Evolutionary conservation across 2,329 filamentous ascomycete genomes (phyloP).

Genomic region (Microdochium nivale): DNA sequence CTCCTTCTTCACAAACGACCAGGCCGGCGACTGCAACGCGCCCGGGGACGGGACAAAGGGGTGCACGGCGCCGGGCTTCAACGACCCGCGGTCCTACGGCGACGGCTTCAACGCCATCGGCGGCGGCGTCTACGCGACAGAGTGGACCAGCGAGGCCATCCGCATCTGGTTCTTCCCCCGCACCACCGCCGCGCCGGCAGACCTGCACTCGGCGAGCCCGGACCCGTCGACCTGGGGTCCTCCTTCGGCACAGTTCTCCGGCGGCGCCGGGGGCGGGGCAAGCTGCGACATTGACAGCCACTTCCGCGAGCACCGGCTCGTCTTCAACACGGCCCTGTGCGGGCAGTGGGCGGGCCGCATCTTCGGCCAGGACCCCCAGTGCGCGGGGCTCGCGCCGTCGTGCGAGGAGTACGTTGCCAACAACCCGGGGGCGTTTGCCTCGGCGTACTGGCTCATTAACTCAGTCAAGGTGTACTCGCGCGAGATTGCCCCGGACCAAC

Average conservation of each 20-base stretch:
- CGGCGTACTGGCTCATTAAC: conserved; percentile 73
- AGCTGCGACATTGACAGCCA: conserved; percentile 60
- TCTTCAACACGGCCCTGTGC: conserved; percentile 80
- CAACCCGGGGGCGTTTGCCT: conserved; percentile 60
- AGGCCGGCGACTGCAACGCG: conserved; percentile 46
- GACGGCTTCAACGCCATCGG: conserved; percentile 60
- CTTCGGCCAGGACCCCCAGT: conserved; percentile 51
- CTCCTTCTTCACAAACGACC: conserved; percentile 30
- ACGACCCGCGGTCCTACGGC: conserved; percentile 50
- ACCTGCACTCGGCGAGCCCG: conserved; percentile 52
- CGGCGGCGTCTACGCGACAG: conserved; percentile 65
- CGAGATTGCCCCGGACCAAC: neutral
- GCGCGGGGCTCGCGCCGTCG: conserved; percentile 48
- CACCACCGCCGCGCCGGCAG: conserved; percentile 45
- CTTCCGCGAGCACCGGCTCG: conserved; percentile 66
- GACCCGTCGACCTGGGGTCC: conserved; percentile 60
- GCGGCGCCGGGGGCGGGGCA: conserved; percentile 34
- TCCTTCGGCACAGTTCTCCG: conserved; percentile 57
- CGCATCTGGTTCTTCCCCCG: conserved; percentile 77
- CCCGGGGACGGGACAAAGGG: conserved; percentile 41
- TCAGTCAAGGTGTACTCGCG: conserved; percentile 54
- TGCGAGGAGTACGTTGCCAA: conserved; percentile 66
- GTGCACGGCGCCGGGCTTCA: conserved; percentile 44
- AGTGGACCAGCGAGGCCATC: conserved; percentile 69
- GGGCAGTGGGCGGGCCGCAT: conserved; percentile 75